Percentiles rank a stretch among this genome's conserved stretches.
Evolutionary conservation across 1,284 basidiomycete genomes (phyloP).

Genomic region (Apiotrichum montevideense): DNA sequence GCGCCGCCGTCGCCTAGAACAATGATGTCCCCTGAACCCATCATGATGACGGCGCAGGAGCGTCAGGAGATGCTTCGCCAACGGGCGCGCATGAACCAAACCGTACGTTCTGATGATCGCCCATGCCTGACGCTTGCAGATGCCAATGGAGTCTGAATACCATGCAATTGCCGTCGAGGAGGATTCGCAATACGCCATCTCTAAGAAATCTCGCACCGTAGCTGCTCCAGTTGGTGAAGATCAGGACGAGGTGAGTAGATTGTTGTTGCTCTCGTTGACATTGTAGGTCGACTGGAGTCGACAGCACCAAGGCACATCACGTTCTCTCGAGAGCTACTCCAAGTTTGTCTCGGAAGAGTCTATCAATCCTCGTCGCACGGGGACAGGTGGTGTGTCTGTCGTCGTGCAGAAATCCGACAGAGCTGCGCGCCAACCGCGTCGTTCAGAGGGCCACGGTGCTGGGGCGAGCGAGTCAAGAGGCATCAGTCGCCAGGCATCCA

Average conservation of each 20-base stretch:
- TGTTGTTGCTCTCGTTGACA: no score
- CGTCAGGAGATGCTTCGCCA: not conserved
- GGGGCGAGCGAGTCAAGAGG: not conserved
- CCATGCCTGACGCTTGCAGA: no score
- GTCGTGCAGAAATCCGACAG: not conserved
- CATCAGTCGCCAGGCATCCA: not conserved
- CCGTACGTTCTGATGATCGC: no score
- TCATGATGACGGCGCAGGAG: not conserved
- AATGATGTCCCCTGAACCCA: not conserved
- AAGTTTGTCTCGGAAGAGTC: slow-evolving; percentile 30
- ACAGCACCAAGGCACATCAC: not conserved
- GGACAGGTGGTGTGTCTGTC: slow-evolving; percentile 26
- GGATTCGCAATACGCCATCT: not conserved
- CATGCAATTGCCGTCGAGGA: no score
- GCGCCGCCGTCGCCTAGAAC: slow-evolving; percentile 1
- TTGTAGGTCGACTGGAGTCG: no score
- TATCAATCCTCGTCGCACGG: slow-evolving; percentile 21
- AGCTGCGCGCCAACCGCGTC: no score
- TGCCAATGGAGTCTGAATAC: no score
- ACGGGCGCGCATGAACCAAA: no score
- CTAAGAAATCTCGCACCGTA: not conserved
- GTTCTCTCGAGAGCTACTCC: slow-evolving; percentile 15
- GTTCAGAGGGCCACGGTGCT: not conserved
- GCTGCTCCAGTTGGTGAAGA: not conserved
- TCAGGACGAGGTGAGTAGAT: no score